Percentiles rank a stretch among this genome's conserved stretches.
Conservation (phyloP, 2,329 filamentous ascomycete genomes). For the Hypocreales sp. region DNA sequence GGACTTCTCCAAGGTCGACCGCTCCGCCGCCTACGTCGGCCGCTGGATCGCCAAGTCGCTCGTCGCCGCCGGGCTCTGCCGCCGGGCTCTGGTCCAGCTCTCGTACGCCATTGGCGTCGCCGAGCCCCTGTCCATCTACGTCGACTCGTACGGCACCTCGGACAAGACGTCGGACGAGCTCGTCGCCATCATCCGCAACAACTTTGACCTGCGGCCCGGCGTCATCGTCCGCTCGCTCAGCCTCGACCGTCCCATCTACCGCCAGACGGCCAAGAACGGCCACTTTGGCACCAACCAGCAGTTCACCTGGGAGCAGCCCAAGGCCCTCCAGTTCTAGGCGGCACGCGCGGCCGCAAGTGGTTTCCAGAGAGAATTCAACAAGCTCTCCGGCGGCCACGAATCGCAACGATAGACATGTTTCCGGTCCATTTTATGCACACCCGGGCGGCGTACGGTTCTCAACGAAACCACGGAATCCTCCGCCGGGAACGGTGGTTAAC, state of each 20-base stretch:
- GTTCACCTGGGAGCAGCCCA: conserved; percentile 98
- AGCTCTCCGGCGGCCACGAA: conserved; percentile 15
- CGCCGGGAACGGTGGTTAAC: conserved; percentile 14
- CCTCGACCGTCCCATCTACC: conserved; percentile 93
- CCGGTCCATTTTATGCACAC: conserved; percentile 21
- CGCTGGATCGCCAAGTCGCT: conserved; percentile 99
- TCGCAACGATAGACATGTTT: conserved; percentile 20
- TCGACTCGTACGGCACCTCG: conserved; percentile 95
- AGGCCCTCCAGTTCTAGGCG: conserved; percentile 77
- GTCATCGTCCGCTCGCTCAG: conserved; percentile 97
- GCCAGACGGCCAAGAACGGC: conserved; percentile 97
- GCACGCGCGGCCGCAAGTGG: conserved; percentile 1
- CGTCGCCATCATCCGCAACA: conserved; percentile 81
- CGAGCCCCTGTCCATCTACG: conserved; percentile 94
- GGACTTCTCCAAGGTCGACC: conserved; percentile 99
- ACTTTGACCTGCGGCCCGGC: conserved; percentile 97
- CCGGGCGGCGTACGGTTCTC: conserved; percentile 28
- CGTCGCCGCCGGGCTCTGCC: conserved; percentile 73
- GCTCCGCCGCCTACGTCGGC: conserved; percentile 90
- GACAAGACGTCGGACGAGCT: conserved; percentile 81
- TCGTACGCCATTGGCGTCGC: conserved; percentile 99
- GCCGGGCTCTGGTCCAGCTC: conserved; percentile 89
- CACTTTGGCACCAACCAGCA: conserved; percentile 95
- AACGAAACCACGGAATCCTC: conserved; percentile 24
- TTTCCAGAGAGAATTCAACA: conserved; percentile 24